Evolutionary conservation across 352 stramenopile genomes (phyloP).

Genomic region (Phytophthora cactorum): DNA sequence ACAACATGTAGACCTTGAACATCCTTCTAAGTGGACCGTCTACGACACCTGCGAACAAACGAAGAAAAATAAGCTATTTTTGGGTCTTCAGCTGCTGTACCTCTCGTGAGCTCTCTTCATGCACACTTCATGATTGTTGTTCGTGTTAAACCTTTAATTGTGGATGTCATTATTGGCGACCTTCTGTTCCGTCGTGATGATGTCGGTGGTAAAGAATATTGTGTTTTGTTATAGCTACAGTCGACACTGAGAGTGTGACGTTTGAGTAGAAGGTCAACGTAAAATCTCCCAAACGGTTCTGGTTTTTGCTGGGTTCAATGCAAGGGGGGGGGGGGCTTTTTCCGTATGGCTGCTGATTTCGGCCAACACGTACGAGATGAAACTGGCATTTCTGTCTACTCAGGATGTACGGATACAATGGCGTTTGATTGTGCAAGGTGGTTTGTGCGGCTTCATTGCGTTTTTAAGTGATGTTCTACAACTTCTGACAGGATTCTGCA

Average conservation of each 20-base stretch:
- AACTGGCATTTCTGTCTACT: background rate
- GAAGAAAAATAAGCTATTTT: background rate
- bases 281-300: background rate
- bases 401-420: background rate
- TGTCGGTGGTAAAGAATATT: background rate
- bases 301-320: background rate
- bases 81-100: background rate
- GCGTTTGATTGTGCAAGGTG: background rate
- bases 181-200: background rate
- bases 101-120: background rate
- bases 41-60: background rate
- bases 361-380: background rate
- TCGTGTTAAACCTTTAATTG: no score
- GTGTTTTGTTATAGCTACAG: background rate
- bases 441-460: background rate
- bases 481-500: background rate
- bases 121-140: no score
- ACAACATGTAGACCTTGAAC: background rate
- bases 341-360: background rate
- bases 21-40: background rate
- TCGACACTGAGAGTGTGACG: background rate
- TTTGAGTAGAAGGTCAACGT: background rate
- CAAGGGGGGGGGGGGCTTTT: background rate
- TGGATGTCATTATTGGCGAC: background rate
- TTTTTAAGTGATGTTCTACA: background rate